Evolutionary conservation across 441 rosid genomes (phyloP).

Genomic region (Codiaeum variegatum): DNA sequence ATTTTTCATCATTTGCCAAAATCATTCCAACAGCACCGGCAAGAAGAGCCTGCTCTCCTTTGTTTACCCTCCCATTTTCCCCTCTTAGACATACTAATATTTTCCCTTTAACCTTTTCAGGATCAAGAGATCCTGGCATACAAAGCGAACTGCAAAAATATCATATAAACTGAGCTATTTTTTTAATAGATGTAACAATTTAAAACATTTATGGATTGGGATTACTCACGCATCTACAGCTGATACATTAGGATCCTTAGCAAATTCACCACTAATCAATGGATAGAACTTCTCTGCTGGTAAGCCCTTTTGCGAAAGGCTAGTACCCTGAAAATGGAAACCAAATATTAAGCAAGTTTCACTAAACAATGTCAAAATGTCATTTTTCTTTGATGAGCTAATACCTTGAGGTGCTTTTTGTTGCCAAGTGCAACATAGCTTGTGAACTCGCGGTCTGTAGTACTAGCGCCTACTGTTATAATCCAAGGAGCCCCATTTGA

Average conservation of each 20-base stretch:
- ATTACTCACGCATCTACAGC: constrained; percentile 48
- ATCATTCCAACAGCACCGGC: constrained; percentile 63
- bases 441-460: constrained; percentile 45
- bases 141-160: constrained; percentile 36
- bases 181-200: background rate
- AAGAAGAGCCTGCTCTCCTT: constrained; percentile 42
- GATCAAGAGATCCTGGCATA: constrained; percentile 37
- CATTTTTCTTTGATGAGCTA: no score
- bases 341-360: background rate
- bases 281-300: constrained; percentile 54
- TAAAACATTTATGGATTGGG: background rate
- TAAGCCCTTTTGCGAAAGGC: constrained; percentile 32
- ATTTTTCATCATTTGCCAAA: constrained; percentile 37
- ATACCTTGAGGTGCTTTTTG: constrained; percentile 37
- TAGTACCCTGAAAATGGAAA: constrained; percentile 9
- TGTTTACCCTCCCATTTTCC: constrained; percentile 36
- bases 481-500: constrained; percentile 53
- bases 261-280: constrained; percentile 49
- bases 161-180: background rate
- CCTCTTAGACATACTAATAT: constrained; percentile 53
- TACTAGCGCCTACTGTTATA: constrained; percentile 54
- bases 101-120: constrained; percentile 44
- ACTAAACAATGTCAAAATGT: no score
- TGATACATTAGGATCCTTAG: constrained; percentile 38
- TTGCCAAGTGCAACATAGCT: constrained; percentile 35